Base-by-base conservation (phyloP, 148 eudicot species). In the Agrostemma githago region DNA sequence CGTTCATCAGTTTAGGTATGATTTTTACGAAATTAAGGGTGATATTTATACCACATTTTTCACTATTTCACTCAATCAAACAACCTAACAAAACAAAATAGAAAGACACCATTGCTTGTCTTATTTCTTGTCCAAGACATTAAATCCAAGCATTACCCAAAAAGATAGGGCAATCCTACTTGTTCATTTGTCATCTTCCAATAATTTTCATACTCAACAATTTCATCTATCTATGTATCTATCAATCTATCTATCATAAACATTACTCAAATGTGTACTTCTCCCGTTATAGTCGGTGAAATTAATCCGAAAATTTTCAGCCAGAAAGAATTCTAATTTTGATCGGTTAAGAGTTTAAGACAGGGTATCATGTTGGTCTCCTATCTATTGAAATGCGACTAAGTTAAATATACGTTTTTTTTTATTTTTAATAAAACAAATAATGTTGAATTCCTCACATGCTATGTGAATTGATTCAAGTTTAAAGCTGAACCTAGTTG, bases 71-170 rank as follows among this genome's bases (percentile, higher is more conserved):
- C 21, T 3, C 14, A 77, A 42, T 39, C 48, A 39, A 56, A 77
- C 2, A 46, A 8, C 54, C 58, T 9, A 61, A 4, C 42, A 53
- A 71, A 40, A 68, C 15, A 68, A 42, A 68, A 41, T 41, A 64
- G 64, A 71, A 71, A 56, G 39, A 71, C 73, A 77, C 37, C 68
- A 78, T 66, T 59, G 34, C 34, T 26, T 26, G 74, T 79, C 51
- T 75, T 62, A 26, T 79, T 71, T 48, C 70, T 66, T 82, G 74
- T 72, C 77, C 43, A 60, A 6, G 64, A 66, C 65, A 38, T 66
- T 20, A 12, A 68, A 72, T 5, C 3, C 5, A 20, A 9, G 37
- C 2, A 71, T 37, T 56, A 59, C 71, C 84, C 71, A 70, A 70
- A 76, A 63, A 72, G 62, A 76, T 20, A 68, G 68, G 74, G 61